Percentiles rank a stretch among this genome's conserved stretches.
phyloP scores from a whole-genome alignment of 805 yeast species.

The Metschnikowia lachancei region DNA sequence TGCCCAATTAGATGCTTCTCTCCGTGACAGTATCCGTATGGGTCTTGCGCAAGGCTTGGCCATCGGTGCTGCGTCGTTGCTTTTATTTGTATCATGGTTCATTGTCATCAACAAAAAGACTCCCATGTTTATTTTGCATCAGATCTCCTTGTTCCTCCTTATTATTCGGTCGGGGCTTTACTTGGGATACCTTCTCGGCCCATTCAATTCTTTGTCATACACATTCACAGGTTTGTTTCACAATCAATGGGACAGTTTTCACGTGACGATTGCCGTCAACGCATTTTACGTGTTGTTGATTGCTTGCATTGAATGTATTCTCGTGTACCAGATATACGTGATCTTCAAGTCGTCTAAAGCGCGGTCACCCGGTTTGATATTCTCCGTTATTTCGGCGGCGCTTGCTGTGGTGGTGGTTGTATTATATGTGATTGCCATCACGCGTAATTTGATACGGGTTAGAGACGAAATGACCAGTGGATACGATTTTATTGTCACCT shows the following conservation, averaged over 20 bases:
- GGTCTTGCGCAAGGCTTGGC: constrained; percentile 16
- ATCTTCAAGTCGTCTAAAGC: constrained; percentile 64
- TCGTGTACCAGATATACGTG: constrained; percentile 68
- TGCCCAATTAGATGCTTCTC: constrained; percentile 9
- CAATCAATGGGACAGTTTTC: constrained; percentile 35
- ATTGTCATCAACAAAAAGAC: constrained; percentile 48
- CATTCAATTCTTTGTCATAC: constrained; percentile 49
- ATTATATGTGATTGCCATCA: constrained; percentile 54
- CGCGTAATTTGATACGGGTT: constrained; percentile 36
- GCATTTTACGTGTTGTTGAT: constrained; percentile 60
- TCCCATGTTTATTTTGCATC: constrained; percentile 74
- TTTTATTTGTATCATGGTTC: constrained; percentile 18
- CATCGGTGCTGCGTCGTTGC: constrained; percentile 17
- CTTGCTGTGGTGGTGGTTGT: constrained; percentile 57
- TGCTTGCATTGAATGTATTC: constrained; percentile 57
- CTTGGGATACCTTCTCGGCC: constrained; percentile 52
- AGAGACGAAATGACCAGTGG: constrained; percentile 3
- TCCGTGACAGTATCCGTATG: constrained; percentile 7
- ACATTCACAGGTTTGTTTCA: constrained; percentile 33
- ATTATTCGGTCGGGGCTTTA: constrained; percentile 61
- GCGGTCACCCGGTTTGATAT: constrained; percentile 36
- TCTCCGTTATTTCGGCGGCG: constrained; percentile 36
- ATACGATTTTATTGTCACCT: constrained; percentile 25
- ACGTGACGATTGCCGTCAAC: constrained; percentile 59
- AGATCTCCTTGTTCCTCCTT: constrained; percentile 52